Base-by-base conservation (phyloP, 1,284 basidiomycete species). In the Ustilago crameri region DNA sequence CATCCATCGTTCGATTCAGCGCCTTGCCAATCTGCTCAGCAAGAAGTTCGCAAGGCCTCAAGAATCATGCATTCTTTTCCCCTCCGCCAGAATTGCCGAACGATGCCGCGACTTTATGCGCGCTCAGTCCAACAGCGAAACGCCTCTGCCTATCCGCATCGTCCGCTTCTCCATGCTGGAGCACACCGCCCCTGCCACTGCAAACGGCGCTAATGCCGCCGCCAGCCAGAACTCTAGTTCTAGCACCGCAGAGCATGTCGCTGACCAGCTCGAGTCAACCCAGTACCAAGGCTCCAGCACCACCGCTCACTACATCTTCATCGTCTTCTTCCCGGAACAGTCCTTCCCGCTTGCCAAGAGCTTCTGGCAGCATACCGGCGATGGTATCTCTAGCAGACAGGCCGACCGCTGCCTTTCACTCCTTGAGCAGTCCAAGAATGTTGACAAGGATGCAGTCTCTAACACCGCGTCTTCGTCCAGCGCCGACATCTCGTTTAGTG, bases 351-450 rank as follows among this genome's bases (percentile, higher is more conserved):
- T 91, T 5, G 93, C 92, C 14, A 97, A 93, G 84, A 88, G 93
- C 81, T 97, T 95, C 83, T 97, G 95, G 94, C 95, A 98, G 79
- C 95, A 98, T 81, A 90, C 91, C 0, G 95, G 95, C 0, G 86
- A 91, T 68, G 94, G 94, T 0, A 90, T 98, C 50, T 93, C 91
- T 1, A 94, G 92, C 67, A 89, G 95, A 20, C 85, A 91, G 34
- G 94, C 95, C 1, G 93, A 95, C 57, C 86, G 89, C 50, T 93
- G 91, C 75, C 87, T 98, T 22, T 59, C 65, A 5, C 54, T 79
- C 18, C 55, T 81, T 14, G 76, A 74, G 18, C 62, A 77, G 56
- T 70, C 59, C 43, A 66, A 56, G 22, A 64, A 42, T 32, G 42
- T 53, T 5, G 65, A 64, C 5, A 55, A 72, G 44, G 58, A 62